phyloP scores from a whole-genome alignment of 768 basidiomycete genomes.

The Paxillus ammoniavirescens region DNA sequence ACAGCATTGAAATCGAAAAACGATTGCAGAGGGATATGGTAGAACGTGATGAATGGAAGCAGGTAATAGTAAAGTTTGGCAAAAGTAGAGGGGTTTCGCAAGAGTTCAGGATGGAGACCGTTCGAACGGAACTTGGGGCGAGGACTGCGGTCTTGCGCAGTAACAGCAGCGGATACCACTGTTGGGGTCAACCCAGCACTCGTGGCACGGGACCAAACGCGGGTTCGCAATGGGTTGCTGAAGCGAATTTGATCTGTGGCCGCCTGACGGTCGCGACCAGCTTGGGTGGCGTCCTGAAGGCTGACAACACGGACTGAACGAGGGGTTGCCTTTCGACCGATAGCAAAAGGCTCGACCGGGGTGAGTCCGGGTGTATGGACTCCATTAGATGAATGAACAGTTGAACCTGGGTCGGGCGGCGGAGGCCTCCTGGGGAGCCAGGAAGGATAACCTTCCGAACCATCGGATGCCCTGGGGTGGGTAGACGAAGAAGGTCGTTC shows the following conservation, averaged over 20 bases:
- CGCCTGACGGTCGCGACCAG: slow-evolving; percentile 43
- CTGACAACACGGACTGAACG: slow-evolving; percentile 82
- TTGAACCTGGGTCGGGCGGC: slow-evolving; percentile 72
- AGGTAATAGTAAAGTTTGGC: slow-evolving; percentile 65
- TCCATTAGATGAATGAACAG: slow-evolving; percentile 58
- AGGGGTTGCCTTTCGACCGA: slow-evolving; percentile 77
- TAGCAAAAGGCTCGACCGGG: slow-evolving; percentile 29
- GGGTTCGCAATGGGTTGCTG: slow-evolving; percentile 39
- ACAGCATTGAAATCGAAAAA: slow-evolving; percentile 90
- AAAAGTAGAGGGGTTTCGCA: slow-evolving; percentile 56
- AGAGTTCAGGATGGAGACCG: slow-evolving; percentile 64
- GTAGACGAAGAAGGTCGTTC: slow-evolving; percentile 36
- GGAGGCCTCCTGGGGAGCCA: slow-evolving; percentile 82
- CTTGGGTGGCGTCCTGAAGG: slow-evolving; percentile 49
- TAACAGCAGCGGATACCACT: slow-evolving; percentile 38
- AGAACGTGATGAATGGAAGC: slow-evolving; percentile 69
- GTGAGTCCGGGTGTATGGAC: slow-evolving; percentile 32
- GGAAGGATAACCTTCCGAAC: slow-evolving; percentile 73
- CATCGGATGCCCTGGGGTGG: slow-evolving; percentile 36
- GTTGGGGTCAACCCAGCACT: slow-evolving; percentile 43
- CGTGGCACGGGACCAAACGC: slow-evolving; percentile 60
- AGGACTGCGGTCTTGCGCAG: slow-evolving; percentile 34
- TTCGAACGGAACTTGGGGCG: slow-evolving; percentile 68
- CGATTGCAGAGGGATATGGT: slow-evolving; percentile 71
- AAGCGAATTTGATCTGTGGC: slow-evolving; percentile 51